Evolutionary conservation across 441 rosid genomes (phyloP).

Genomic region (Manihot esculenta): DNA sequence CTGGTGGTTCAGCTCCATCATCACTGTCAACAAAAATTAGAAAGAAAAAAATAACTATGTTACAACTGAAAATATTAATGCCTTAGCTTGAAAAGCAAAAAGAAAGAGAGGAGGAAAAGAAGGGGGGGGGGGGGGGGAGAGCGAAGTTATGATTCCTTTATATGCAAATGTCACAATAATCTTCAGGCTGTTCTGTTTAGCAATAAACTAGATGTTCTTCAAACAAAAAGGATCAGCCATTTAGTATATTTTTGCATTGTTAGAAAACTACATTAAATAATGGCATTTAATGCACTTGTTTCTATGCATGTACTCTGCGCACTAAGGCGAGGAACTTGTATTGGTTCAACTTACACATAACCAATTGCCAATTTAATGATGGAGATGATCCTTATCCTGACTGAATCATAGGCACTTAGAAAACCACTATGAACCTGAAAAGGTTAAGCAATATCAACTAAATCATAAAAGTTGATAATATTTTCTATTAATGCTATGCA

Average conservation of each 20-base stretch:
- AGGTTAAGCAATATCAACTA: slow-evolving; percentile 13
- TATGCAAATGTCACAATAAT: too few relatives aligned
- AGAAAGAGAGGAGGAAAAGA: too few relatives aligned
- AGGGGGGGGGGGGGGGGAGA: too few relatives aligned
- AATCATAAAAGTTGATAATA: slow-evolving; percentile 7
- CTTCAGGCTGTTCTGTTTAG: too few relatives aligned
- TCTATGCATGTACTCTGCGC: too few relatives aligned
- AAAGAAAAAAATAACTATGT: neutral
- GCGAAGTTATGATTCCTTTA: too few relatives aligned
- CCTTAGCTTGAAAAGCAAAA: too few relatives aligned
- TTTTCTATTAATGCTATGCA: neutral
- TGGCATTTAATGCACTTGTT: neutral
- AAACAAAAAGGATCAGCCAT: neutral
- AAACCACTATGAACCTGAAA: slow-evolving; percentile 93
- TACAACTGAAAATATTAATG: too few relatives aligned
- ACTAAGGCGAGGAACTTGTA: neutral
- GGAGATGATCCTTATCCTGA: slow-evolving; percentile 74
- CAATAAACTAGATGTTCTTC: too few relatives aligned
- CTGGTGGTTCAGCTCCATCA: slow-evolving; percentile 41
- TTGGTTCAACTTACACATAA: slow-evolving; percentile 50
- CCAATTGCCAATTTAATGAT: slow-evolving; percentile 64
- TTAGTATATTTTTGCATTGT: neutral
- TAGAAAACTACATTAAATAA: neutral
- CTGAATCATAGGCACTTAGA: slow-evolving; percentile 86
- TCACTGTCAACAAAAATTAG: slow-evolving; percentile 45